Conservation (phyloP, 2,329 filamentous ascomycete genomes). For the Fusarium circinatum region DNA sequence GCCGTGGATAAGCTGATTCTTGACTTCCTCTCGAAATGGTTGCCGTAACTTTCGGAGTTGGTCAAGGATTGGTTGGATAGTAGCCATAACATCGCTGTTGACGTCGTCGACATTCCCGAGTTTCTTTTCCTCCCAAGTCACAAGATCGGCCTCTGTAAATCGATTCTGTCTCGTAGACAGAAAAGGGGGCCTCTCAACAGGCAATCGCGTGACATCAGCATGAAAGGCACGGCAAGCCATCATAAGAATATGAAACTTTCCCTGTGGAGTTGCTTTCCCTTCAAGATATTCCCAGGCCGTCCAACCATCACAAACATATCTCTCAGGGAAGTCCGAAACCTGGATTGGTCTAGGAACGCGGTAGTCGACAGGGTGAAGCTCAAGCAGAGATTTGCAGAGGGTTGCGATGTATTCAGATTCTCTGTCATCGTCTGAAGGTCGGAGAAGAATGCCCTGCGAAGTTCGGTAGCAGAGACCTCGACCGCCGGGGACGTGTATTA, state of each 20-base stretch:
- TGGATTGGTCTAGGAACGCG: neutral
- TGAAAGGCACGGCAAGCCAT: slow-evolving; percentile 4
- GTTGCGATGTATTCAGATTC: neutral
- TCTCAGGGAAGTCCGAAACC: neutral
- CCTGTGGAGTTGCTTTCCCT: neutral
- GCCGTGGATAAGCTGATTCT: slow-evolving; percentile 9
- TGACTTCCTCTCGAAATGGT: neutral
- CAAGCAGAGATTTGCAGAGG: neutral
- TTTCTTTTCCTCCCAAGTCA: slow-evolving; percentile 1
- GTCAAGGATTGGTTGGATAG: neutral
- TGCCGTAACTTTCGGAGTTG: neutral
- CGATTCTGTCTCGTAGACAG: neutral
- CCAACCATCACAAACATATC: slow-evolving; percentile 1
- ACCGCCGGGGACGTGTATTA: neutral
- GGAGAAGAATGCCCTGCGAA: neutral
- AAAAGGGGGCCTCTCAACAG: neutral
- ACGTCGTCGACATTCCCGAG: neutral
- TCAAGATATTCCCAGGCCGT: neutral
- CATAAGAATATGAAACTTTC: slow-evolving; percentile 1
- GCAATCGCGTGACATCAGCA: neutral
- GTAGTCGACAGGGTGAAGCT: neutral
- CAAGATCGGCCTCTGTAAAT: slow-evolving; percentile 11
- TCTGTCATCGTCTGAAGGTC: slow-evolving; percentile 2
- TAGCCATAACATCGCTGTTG: neutral
- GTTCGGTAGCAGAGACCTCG: neutral